Evolutionary conservation across 805 yeast genomes (phyloP).

Genomic region (Saccharomycopsis sp.): DNA sequence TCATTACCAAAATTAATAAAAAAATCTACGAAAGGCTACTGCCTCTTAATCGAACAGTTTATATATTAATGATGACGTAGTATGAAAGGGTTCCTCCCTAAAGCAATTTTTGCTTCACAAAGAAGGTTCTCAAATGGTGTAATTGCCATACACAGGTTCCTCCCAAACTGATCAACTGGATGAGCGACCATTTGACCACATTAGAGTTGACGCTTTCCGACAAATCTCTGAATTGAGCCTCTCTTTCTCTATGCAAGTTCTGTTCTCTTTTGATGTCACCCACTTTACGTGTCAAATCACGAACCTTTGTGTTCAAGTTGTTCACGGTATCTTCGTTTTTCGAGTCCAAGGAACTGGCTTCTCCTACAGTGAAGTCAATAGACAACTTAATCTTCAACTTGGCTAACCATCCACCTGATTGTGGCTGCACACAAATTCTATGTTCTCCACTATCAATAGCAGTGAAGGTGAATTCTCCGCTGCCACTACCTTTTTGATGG

Average conservation of each 20-base stretch:
- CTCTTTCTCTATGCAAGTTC: slow-evolving; percentile 64
- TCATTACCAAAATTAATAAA: neutral
- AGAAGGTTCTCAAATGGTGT: slow-evolving; percentile 66
- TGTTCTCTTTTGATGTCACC: slow-evolving; percentile 61
- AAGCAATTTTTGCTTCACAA: slow-evolving; percentile 71
- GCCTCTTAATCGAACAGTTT: neutral
- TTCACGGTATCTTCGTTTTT: slow-evolving; percentile 55
- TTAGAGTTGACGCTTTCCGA: slow-evolving; percentile 65
- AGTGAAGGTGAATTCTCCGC: slow-evolving; percentile 67
- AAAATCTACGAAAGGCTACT: too few relatives aligned
- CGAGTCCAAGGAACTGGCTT: slow-evolving; percentile 58
- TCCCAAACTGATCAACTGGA: slow-evolving; percentile 58
- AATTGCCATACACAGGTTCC: slow-evolving; percentile 71
- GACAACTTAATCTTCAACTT: slow-evolving; percentile 50
- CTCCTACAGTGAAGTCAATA: slow-evolving; percentile 63
- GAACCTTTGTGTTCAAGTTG: slow-evolving; percentile 50
- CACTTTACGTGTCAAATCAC: slow-evolving; percentile 48
- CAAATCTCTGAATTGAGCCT: slow-evolving; percentile 62
- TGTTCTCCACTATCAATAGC: slow-evolving; percentile 75
- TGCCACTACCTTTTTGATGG: slow-evolving; percentile 56
- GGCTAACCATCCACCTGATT: slow-evolving; percentile 54
- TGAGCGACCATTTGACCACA: slow-evolving; percentile 67
- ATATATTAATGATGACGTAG: neutral
- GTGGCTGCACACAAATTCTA: slow-evolving; percentile 58
- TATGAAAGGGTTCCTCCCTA: slow-evolving; percentile 23